Percentiles rank a stretch among this genome's conserved stretches.
Evolutionary conservation across 129 eudicot species (phyloP).

Genomic region (Sambucus nigra): DNA sequence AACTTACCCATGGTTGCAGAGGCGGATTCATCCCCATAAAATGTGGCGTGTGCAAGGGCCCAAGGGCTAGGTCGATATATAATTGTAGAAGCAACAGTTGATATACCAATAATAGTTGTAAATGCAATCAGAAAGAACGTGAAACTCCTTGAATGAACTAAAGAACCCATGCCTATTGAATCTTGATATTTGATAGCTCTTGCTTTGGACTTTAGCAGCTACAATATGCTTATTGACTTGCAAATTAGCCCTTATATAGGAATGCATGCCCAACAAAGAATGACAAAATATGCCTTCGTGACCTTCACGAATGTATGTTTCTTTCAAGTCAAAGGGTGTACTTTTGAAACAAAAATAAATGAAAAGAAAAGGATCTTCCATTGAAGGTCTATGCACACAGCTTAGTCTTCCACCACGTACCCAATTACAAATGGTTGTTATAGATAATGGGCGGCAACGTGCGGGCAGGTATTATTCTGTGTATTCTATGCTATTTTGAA

Average conservation of each 20-base stretch:
- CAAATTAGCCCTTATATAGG: constrained; percentile 27
- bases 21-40: constrained; percentile 79
- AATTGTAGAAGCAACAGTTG: constrained; percentile 30
- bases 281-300: constrained; percentile 35
- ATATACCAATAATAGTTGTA: constrained; percentile 12
- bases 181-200: background rate
- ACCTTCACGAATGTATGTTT: constrained; percentile 41
- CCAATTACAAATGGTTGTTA: constrained; percentile 2
- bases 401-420: constrained; percentile 8
- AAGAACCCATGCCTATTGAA: constrained; percentile 36
- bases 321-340: constrained; percentile 14
- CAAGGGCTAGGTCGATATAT: constrained; percentile 39
- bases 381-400: constrained; percentile 2
- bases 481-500: background rate
- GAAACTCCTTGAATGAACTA: constrained; percentile 9
- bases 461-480: constrained; percentile 24
- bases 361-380: too few relatives aligned
- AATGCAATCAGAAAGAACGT: constrained; percentile 18
- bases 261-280: background rate
- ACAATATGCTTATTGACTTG: constrained; percentile 15
- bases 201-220: background rate
- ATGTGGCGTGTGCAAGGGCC: constrained; percentile 65
- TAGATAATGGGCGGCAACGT: constrained; percentile 25
- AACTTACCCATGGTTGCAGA: constrained; percentile 69
- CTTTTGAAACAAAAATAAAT: background rate